phyloP scores from a whole-genome alignment of 2,329 filamentous ascomycete species.

The Dactylonectria macrodidyma region DNA sequence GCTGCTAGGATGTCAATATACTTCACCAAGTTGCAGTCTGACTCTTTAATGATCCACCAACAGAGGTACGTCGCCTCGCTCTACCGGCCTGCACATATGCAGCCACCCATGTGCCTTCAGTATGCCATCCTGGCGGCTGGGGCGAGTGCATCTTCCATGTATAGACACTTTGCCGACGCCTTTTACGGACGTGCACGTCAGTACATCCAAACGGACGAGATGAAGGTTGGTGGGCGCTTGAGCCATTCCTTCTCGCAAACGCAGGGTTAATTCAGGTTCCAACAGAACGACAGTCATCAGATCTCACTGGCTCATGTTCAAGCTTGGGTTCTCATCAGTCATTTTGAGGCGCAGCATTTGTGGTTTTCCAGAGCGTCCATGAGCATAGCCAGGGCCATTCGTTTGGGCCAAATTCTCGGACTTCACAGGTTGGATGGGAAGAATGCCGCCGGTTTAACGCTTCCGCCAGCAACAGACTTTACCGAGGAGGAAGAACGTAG shows the following conservation, averaged over 20 bases:
- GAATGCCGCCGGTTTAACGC: slow-evolving; percentile 30
- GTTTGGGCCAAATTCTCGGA: slow-evolving; percentile 83
- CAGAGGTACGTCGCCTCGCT: slow-evolving; percentile 80
- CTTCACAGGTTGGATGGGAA: slow-evolving; percentile 69
- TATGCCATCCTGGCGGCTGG: slow-evolving; percentile 87
- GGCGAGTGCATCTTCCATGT: slow-evolving; percentile 78
- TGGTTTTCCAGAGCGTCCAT: slow-evolving; percentile 87
- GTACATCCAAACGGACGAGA: slow-evolving; percentile 85
- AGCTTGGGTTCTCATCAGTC: slow-evolving; percentile 79
- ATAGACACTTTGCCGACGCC: slow-evolving; percentile 76
- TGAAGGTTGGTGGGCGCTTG: slow-evolving; percentile 66
- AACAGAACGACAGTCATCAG: slow-evolving; percentile 63
- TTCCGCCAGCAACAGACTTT: slow-evolving; percentile 79
- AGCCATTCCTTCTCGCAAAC: slow-evolving; percentile 58
- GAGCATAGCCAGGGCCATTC: slow-evolving; percentile 78
- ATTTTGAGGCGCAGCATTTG: slow-evolving; percentile 85
- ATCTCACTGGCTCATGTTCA: slow-evolving; percentile 71
- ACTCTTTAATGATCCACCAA: slow-evolving; percentile 81
- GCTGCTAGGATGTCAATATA: slow-evolving; percentile 58
- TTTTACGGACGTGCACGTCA: slow-evolving; percentile 87
- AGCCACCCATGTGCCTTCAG: slow-evolving; percentile 83
- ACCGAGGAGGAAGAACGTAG: slow-evolving; percentile 79
- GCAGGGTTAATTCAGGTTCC: slow-evolving; percentile 63
- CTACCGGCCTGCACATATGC: slow-evolving; percentile 77
- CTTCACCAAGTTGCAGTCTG: slow-evolving; percentile 80